Conservation (phyloP, 1,284 basidiomycete genomes). For the Neolentinus lepideus region DNA sequence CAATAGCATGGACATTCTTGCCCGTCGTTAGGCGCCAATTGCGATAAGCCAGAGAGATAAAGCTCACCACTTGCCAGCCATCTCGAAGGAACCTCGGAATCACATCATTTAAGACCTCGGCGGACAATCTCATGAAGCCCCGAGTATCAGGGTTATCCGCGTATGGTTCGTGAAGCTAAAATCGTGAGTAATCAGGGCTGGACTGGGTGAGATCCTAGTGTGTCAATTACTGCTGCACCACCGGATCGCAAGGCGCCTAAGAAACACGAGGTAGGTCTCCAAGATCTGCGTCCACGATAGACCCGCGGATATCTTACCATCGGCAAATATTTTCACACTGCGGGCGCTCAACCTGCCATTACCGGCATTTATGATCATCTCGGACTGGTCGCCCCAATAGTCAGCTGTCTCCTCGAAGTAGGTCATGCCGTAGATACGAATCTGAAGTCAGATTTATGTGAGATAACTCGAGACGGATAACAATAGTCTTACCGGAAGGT, state of each 20-base stretch:
- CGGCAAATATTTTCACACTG: constrained; percentile 87
- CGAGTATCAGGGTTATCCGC: constrained; percentile 69
- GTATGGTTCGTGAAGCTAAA: constrained; percentile 71
- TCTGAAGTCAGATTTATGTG: constrained; percentile 37
- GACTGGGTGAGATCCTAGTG: not conserved
- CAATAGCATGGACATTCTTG: constrained; percentile 87
- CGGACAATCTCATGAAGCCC: constrained; percentile 72
- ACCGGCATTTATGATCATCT: constrained; percentile 48
- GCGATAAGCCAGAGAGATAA: not conserved
- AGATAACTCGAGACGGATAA: constrained; percentile 11
- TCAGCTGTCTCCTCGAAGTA: constrained; percentile 59
- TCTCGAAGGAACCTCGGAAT: constrained; percentile 69
- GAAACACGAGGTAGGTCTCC: not conserved
- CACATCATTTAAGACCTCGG: constrained; percentile 53
- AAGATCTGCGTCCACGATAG: not conserved
- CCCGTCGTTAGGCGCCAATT: constrained; percentile 1
- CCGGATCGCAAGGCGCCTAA: constrained; percentile 83
- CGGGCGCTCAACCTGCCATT: constrained; percentile 63
- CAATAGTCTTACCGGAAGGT: constrained; percentile 44
- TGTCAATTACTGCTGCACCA: constrained; percentile 70
- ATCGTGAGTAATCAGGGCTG: constrained; percentile 4
- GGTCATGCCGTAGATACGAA: constrained; percentile 70
- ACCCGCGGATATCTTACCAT: constrained; percentile 39
- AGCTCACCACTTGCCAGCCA: constrained; percentile 75
- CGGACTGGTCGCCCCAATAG: constrained; percentile 72